These are phyloP conservation scores for Pichia eremophila DNA, from an alignment of 805 yeast genomes.

Conservation along the genomic window DNA sequence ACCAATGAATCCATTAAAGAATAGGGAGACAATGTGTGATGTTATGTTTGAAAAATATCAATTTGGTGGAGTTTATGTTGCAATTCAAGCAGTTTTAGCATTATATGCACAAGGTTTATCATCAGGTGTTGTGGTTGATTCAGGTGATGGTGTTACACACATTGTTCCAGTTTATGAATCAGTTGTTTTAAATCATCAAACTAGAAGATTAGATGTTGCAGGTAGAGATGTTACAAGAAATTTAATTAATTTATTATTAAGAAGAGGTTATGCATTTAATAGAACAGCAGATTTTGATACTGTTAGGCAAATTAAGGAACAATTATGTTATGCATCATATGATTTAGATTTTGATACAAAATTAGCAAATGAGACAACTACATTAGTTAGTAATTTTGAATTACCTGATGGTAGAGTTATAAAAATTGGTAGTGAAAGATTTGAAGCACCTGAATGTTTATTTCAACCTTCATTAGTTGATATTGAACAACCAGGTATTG, in stretches of 20 bases:
- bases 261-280: slow-evolving; percentile 96
- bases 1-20: slow-evolving; percentile 91
- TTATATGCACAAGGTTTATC: slow-evolving; percentile 94
- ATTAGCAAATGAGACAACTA: slow-evolving; percentile 89
- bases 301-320: slow-evolving; percentile 95
- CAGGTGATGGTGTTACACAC: slow-evolving; percentile 98
- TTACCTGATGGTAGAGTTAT: slow-evolving; percentile 95
- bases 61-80: slow-evolving; percentile 89
- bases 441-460: slow-evolving; percentile 93
- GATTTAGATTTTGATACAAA: slow-evolving; percentile 85
- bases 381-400: slow-evolving; percentile 83
- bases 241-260: slow-evolving; percentile 77
- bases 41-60: slow-evolving; percentile 87
- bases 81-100: slow-evolving; percentile 96
- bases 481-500: slow-evolving; percentile 94
- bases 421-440: slow-evolving; percentile 90
- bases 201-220: slow-evolving; percentile 89
- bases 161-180: slow-evolving; percentile 97
- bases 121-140: slow-evolving; percentile 96
- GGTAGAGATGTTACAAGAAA: slow-evolving; percentile 98
- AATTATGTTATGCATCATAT: slow-evolving; percentile 88
- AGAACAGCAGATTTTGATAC: slow-evolving; percentile 98
- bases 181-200: slow-evolving; percentile 89
- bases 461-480: slow-evolving; percentile 95
- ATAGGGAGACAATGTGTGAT: slow-evolving; percentile 85